These are phyloP conservation scores for Dentipellis sp. DNA, from an alignment of 768 basidiomycete species.

Conservation along the genomic window DNA sequence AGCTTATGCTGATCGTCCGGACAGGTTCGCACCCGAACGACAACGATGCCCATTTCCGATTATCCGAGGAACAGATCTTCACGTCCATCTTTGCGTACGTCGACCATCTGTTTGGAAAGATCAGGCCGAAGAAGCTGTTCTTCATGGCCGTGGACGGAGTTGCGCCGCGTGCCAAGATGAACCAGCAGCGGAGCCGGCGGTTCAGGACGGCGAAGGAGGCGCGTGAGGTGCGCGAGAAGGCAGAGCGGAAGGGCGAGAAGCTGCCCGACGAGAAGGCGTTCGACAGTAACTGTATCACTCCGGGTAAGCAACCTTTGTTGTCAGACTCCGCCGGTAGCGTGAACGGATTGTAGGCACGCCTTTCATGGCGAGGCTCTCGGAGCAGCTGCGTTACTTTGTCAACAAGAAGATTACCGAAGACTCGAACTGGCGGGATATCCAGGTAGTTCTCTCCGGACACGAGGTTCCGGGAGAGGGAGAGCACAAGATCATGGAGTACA, in stretches of 20 bases:
- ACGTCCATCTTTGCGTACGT: slow-evolving; percentile 96
- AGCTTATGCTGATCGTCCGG: neutral
- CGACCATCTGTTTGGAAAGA: slow-evolving; percentile 92
- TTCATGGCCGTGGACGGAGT: slow-evolving; percentile 99
- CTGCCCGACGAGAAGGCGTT: slow-evolving; percentile 92
- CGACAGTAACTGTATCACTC: slow-evolving; percentile 98
- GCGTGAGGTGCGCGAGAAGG: slow-evolving; percentile 79
- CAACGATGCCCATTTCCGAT: slow-evolving; percentile 88
- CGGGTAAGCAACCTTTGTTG: slow-evolving; percentile 45
- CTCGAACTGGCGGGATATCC: slow-evolving; percentile 85
- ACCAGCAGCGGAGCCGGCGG: slow-evolving; percentile 89
- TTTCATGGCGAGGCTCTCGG: slow-evolving; percentile 92
- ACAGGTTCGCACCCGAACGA: slow-evolving; percentile 93
- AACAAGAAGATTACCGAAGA: slow-evolving; percentile 99
- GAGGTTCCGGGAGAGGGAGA: slow-evolving; percentile 99
- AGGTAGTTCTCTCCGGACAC: slow-evolving; percentile 93
- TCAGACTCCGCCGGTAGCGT: neutral
- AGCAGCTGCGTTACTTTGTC: slow-evolving; percentile 89
- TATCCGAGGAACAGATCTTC: slow-evolving; percentile 96
- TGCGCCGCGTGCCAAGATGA: slow-evolving; percentile 98
- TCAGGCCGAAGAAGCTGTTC: slow-evolving; percentile 95
- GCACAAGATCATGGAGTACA: slow-evolving; percentile 99
- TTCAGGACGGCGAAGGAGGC: slow-evolving; percentile 95
- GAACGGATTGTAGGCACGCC: slow-evolving; percentile 55
- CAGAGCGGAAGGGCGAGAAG: slow-evolving; percentile 81